Conservation (phyloP, 2,329 filamentous ascomycete genomes). For the Botryotinia globosa region DNA sequence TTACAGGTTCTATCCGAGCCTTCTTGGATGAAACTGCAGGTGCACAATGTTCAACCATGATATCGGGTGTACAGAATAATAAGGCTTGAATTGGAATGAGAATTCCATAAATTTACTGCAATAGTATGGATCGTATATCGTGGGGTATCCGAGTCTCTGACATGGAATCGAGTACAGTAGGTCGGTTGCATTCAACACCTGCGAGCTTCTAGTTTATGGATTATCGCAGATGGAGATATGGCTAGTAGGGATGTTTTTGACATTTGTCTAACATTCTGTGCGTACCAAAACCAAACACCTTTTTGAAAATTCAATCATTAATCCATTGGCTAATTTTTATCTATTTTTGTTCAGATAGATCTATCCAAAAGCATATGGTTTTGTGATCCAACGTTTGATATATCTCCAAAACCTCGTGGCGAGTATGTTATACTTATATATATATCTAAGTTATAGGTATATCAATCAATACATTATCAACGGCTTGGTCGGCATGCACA, state of each 20-base stretch:
- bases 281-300: neutral
- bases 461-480: neutral
- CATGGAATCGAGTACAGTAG: neutral
- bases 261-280: neutral
- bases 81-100: neutral
- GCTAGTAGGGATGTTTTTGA: neutral
- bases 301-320: neutral
- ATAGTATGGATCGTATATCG: neutral
- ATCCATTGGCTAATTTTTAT: neutral
- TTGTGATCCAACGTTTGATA: neutral
- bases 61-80: neutral
- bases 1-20: neutral
- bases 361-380: neutral
- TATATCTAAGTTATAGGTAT: neutral
- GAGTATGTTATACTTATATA: neutral
- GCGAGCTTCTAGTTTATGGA: neutral
- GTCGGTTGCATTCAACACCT: neutral
- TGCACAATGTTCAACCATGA: constrained; percentile 16
- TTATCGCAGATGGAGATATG: neutral
- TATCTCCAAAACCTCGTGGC: too few relatives aligned
- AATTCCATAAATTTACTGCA: neutral
- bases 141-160: neutral
- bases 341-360: rapidly evolving
- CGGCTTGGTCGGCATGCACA: neutral
- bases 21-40: neutral